Evolutionary conservation across 768 basidiomycete species (phyloP).

Genomic region (Agaricus subrufescens): DNA sequence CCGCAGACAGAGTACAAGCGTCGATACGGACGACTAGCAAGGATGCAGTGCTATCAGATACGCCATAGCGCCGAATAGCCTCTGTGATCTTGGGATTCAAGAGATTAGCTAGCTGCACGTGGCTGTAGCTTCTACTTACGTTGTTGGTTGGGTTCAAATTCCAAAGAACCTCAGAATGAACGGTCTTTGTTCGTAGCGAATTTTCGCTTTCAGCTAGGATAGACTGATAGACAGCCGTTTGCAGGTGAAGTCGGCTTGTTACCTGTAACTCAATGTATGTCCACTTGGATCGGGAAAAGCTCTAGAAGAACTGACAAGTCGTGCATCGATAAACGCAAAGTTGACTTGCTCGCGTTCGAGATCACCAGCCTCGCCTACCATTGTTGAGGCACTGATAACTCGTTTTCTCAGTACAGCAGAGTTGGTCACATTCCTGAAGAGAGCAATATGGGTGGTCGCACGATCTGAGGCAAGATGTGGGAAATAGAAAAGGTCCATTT

Average conservation of each 20-base stretch:
- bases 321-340: slow-evolving; percentile 88
- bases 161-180: slow-evolving; percentile 92
- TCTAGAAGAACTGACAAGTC: slow-evolving; percentile 50
- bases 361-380: slow-evolving; percentile 57
- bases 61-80: slow-evolving; percentile 79
- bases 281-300: not conserved
- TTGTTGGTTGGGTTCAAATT: slow-evolving; percentile 84
- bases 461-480: slow-evolving; percentile 41
- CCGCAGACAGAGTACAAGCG: slow-evolving; percentile 25
- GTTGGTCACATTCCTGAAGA: slow-evolving; percentile 68
- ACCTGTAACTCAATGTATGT: slow-evolving; percentile 45
- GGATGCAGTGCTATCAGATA: slow-evolving; percentile 59
- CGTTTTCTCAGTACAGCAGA: slow-evolving; percentile 53
- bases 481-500: slow-evolving; percentile 55
- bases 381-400: slow-evolving; percentile 66
- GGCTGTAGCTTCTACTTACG: slow-evolving; percentile 28
- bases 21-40: slow-evolving; percentile 72
- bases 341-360: slow-evolving; percentile 73
- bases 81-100: slow-evolving; percentile 70
- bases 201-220: slow-evolving; percentile 61
- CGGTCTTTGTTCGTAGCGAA: slow-evolving; percentile 49
- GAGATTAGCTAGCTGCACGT: not conserved
- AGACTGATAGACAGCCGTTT: slow-evolving; percentile 81
- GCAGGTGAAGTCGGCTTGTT: slow-evolving; percentile 73
- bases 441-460: slow-evolving; percentile 50